Evolutionary conservation across 768 basidiomycete species (phyloP), one percentile per base, ranked within the genome.

Genomic region (Leucosporidium creatinivorum): DNA sequence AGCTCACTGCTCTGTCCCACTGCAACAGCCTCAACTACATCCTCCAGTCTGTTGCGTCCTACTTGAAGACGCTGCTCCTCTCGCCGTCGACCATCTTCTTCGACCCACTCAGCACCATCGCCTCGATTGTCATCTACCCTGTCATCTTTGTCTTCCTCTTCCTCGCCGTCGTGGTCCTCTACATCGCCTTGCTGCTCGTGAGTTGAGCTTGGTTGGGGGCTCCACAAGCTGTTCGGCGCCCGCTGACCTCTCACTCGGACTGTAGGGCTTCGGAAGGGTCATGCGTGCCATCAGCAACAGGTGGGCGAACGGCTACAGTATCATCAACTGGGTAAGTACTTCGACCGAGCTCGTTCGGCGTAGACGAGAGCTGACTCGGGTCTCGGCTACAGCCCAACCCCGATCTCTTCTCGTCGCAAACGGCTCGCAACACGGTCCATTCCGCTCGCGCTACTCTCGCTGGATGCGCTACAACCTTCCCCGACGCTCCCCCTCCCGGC

Each of bases 271-370:
- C 10, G 39, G 39, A 44, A 44, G 39, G 13, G 39, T 44, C 39
- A 44, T 44, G 39, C 39, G 39, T 13, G 39, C 39, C 39, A 44
- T 69, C 58, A 15, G 51, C 18, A 6, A 18, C 33, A 60, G 31
- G 4, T 66, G 36, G 26, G 69, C 61, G 4, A 25, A 52, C 4
- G 65, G 69, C 18, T 63, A 33, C 26, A 44, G 44, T 15, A 26
- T 61, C 25, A 62, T 61, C 47, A 62, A 69, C 33, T 69, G 69
- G 69, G 68, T 62, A 28, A 50, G 64, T 28, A 2, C 10, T 4
- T 8, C n/a, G 17, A 25, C 30, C 47, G 21, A 23, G 28, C 52
- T 31, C 9, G 12, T 55, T 25, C 33, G 19, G 3, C 23, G 10
- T 19, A n/a, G 13, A 7, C n/a, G n/a, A n/a, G n/a, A 3, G 36